Evolutionary conservation across 108 stramenopile species (phyloP), one percentile per base, ranked within the genome.

Genomic region (Asterionellopsis glacialis): DNA sequence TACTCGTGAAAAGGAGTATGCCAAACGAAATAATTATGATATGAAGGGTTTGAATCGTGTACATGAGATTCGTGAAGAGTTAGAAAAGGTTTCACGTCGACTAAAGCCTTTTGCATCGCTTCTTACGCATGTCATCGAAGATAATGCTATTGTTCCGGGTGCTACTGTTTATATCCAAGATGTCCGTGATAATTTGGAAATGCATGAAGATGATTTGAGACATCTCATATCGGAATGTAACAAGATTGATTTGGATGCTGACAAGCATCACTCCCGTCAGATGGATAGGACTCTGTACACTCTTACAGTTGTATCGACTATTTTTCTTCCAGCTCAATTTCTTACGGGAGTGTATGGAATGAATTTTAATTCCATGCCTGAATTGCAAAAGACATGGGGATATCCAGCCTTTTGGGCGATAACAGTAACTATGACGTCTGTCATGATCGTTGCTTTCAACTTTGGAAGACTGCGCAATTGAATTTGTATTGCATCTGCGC

Each of bases 281-380:
- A 73, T 69, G 68, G 65, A 68, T 21, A 16, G 70, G 18, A 69
- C 72, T n/a, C 43, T 73, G 51, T 72, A 73, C 63, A 61, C 67
- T 41, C 51, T 80, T 16, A 80, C 79, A 7, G 57, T 80, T 15
- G 40, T 76, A 9, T 75, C 79, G 3, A 71, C 74, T 0, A 69
- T 80, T 14, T 80, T 80, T 50, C 68, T 80, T 71, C 79, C 79
- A 0, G 40, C 75, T 25, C 75, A 74, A 42, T 51, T 80, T 12
- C 48, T 80, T 19, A 55, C 67, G 13, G 79, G 79, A n/a, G 69
- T 77, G 21, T 77, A 67, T 58, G 79, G 79, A 21, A 80, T 80
- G 79, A 80, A 80, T 43, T 80, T 80, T 58, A 59, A 63, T 13
- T 45, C 51, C n/a, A 80, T 80, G 70, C 79, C 79, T 33, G 79